Evolutionary conservation across 208 protist species (phyloP).

Genomic region (Leishmania aethiopica): DNA sequence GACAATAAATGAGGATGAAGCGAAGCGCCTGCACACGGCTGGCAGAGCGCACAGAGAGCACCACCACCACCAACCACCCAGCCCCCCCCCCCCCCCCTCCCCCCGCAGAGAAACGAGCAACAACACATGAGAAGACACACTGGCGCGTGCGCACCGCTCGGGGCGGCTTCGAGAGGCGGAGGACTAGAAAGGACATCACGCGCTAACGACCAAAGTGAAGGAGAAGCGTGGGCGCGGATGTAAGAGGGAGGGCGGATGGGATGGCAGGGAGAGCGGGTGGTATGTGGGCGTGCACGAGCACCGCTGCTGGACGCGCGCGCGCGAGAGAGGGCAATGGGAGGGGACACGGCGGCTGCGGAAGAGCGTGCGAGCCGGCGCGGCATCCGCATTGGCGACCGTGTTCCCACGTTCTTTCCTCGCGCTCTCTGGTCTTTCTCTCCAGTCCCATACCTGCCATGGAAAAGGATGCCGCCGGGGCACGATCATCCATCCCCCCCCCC

Average conservation of each 20-base stretch:
- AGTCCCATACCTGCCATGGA: background rate
- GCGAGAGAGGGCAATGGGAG: background rate
- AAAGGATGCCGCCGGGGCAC: background rate
- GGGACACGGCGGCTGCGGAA: background rate
- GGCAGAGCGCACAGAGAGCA: background rate
- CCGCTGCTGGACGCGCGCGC: background rate
- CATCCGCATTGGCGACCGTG: background rate
- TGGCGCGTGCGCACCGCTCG: no score
- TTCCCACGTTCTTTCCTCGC: background rate
- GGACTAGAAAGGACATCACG: background rate
- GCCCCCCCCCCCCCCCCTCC: no score
- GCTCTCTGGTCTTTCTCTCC: background rate
- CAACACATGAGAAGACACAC: background rate
- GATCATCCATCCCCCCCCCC: background rate
- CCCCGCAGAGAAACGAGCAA: no score
- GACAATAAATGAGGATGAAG: background rate
- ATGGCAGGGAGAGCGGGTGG: no score
- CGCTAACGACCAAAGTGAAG: background rate
- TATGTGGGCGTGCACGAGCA: background rate
- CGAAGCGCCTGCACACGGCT: background rate
- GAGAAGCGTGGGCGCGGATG: no score
- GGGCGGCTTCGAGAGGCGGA: background rate
- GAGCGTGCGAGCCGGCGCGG: background rate
- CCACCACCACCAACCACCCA: no score
- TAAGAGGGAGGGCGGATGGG: no score